A percentile compares a stretch with the other conserved stretches of the same genome.
phyloP scores from a whole-genome alignment of 371 early-diverging fungal genomes.

The Thermomucor indicae-seudaticae region DNA sequence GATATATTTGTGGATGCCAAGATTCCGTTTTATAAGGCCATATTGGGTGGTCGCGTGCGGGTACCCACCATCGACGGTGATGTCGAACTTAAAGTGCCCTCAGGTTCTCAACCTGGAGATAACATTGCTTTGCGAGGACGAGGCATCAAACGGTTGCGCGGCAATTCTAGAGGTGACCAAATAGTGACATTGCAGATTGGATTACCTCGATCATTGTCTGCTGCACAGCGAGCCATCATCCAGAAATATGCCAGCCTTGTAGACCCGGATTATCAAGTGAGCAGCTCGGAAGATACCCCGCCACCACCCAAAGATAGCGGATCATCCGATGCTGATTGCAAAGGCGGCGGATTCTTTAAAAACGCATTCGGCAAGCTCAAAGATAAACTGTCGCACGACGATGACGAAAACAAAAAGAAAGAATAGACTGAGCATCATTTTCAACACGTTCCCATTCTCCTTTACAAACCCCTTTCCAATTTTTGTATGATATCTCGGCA shows the following conservation, averaged over 20 bases:
- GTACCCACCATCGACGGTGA: constrained; percentile 92
- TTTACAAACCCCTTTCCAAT: not conserved
- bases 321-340: not conserved
- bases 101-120: constrained; percentile 88
- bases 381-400: constrained; percentile 18
- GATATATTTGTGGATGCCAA: constrained; percentile 70
- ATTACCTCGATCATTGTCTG: constrained; percentile 57
- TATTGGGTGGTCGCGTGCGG: constrained; percentile 81
- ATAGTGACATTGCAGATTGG: constrained; percentile 76
- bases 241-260: constrained; percentile 32
- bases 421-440: not conserved
- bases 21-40: constrained; percentile 80
- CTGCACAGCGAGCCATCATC: constrained; percentile 32
- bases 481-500: no score
- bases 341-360: constrained; percentile 23
- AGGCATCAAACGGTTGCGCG: constrained; percentile 64
- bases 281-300: constrained; percentile 8
- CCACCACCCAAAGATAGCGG: constrained; percentile 8
- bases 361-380: constrained; percentile 28
- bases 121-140: constrained; percentile 68
- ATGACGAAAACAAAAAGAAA: constrained; percentile 19
- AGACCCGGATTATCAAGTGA: constrained; percentile 23
- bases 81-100: constrained; percentile 80
- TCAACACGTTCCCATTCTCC: not conserved
- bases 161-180: constrained; percentile 74